phyloP scores from a whole-genome alignment of 2,329 filamentous ascomycete species.

The Beauveria rudraprayagi region DNA sequence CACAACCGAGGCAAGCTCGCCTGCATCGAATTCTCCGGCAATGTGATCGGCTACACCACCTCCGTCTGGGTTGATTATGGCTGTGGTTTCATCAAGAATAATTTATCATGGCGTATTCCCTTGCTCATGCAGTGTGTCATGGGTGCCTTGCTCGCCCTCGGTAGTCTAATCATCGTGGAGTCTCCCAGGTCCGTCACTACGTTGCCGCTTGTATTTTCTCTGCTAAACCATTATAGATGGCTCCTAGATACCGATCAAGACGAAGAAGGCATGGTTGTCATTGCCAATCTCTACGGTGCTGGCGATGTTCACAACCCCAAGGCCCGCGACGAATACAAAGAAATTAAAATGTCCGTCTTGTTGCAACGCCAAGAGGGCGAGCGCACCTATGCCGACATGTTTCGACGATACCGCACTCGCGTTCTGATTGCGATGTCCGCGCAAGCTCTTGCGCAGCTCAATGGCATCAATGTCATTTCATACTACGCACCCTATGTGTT shows the following conservation, averaged over 20 bases:
- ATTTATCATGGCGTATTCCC: slow-evolving; percentile 86
- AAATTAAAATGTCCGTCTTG: slow-evolving; percentile 98
- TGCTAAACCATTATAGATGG: slow-evolving; percentile 56
- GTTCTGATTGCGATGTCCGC: slow-evolving; percentile 99
- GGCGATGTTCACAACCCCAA: slow-evolving; percentile 92
- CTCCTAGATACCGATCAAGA: slow-evolving; percentile 95
- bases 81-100: slow-evolving; percentile 77
- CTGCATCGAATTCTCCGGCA: slow-evolving; percentile 96
- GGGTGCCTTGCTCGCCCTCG: slow-evolving; percentile 75
- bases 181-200: slow-evolving; percentile 66
- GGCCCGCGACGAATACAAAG: slow-evolving; percentile 90
- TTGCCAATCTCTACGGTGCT: slow-evolving; percentile 92
- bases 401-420: slow-evolving; percentile 79
- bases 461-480: slow-evolving; percentile 98
- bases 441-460: slow-evolving; percentile 89
- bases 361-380: slow-evolving; percentile 92
- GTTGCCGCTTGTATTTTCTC: slow-evolving; percentile 7
- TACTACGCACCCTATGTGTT: slow-evolving; percentile 98
- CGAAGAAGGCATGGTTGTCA: slow-evolving; percentile 96
- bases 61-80: slow-evolving; percentile 99
- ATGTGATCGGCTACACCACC: slow-evolving; percentile 90
- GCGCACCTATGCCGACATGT: slow-evolving; percentile 88
- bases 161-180: slow-evolving; percentile 90
- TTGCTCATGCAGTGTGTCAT: slow-evolving; percentile 90
- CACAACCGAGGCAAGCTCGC: slow-evolving; percentile 93